Evolutionary conservation across 176 grass and related monocot genomes (phyloP), one percentile per base, ranked within the genome.

Genomic region (Aechmea fasciata): DNA sequence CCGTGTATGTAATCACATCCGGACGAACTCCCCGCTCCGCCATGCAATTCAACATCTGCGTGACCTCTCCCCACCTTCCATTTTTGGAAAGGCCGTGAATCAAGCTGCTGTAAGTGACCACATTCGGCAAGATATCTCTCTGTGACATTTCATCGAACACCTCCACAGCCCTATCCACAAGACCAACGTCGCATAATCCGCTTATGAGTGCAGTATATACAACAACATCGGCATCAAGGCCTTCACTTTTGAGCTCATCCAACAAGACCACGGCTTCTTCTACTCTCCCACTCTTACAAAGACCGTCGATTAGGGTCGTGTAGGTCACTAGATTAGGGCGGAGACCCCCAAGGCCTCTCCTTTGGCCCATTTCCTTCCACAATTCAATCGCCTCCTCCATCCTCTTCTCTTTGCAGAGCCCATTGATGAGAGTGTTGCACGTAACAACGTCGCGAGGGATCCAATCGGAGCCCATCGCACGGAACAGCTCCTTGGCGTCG

Each of bases 61-160:
- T 67, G 29, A 64, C 80, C 1, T 73, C 83, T 9, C 66, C 61
- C 73, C 88, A 88, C 47, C 85, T 74, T 11, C 92, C 88, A 1
- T 55, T 64, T 73, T 88, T 91, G 19, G 79, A 87, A 63, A 86
- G 84, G 0, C 78, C 88, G 2, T 63, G 85, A 2, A 91, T 64
- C 72, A 96, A 69, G 15, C 65, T 85, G 1, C 54, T 84, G 71
- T 85, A 85, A 72, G 61, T 72, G 57, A 80, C 33, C 15, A 80
- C 66, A 72, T 86, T 72, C 1, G 83, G 83, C 49, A 57, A 50
- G 2, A 86, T 11, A 0, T 74, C 80, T 20, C 67, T 61, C 29
- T 11, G 47, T 24, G 28, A 26, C 72, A 80, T 83, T 57, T 88
- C 77, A 48, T 25, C 57, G 33, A 74, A 33, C 47, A 88, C 51